These are phyloP conservation scores for Fusarium sp. DNA, from an alignment of 2,329 filamentous ascomycete species.

Conservation along the genomic window DNA sequence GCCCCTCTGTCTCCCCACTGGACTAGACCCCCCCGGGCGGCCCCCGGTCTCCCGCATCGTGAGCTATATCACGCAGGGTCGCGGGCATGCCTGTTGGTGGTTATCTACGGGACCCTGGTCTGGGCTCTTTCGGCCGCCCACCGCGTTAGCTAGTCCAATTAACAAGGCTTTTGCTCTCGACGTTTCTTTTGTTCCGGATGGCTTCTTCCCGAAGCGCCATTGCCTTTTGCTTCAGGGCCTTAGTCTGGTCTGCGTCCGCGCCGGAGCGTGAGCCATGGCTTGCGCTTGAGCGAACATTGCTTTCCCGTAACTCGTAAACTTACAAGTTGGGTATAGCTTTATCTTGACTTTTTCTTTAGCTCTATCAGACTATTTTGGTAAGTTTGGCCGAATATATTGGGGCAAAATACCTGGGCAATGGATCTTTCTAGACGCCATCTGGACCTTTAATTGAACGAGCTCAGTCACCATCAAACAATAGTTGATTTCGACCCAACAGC, in stretches of 20 bases:
- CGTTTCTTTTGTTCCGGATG: background rate
- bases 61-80: slow-evolving; percentile 1
- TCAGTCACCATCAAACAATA: background rate
- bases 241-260: background rate
- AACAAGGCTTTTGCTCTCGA: background rate
- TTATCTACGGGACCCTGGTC: background rate
- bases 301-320: background rate
- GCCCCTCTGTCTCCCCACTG: background rate
- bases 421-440: background rate
- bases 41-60: slow-evolving; percentile 2
- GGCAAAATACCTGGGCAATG: background rate
- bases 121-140: background rate
- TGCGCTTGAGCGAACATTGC: background rate
- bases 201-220: slow-evolving; percentile 1
- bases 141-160: background rate
- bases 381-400: background rate
- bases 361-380: background rate
- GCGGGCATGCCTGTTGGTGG: background rate
- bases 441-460: background rate
- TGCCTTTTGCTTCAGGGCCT: background rate
- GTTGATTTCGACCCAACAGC: background rate
- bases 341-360: background rate
- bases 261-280: background rate
- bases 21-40: background rate
- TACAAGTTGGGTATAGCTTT: background rate